Evolutionary conservation across 306 rosid species (phyloP), one percentile per base, ranked within the genome.

Genomic region (Prunus salicina): DNA sequence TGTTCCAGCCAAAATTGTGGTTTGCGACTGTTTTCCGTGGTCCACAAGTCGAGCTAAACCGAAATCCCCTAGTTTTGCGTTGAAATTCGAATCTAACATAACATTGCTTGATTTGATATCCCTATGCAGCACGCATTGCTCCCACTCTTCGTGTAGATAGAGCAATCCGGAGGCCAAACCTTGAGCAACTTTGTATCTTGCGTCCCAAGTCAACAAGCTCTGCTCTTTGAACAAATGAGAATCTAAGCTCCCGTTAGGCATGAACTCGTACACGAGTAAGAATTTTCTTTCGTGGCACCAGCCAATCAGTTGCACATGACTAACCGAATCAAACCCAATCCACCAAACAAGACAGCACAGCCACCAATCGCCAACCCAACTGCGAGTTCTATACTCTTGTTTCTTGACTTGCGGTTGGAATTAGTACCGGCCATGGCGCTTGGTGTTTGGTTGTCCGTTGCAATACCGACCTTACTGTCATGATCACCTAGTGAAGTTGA

Each of bases 81-180:
- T n/a, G n/a, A n/a, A n/a, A n/a, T n/a, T n/a, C n/a, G n/a, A 64
- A 15, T 76, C 82, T 70, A 85, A 45, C 84, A 82, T 65, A 19
- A 82, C 60, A 30, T 85, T 85, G 57, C 86, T 79, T 16, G 86
- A 70, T 53, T 80, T 77, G 6, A 82, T 86, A 74, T 82, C 81
- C n/a, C 77, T 76, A 5, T 85, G 84, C 4, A 85, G 55, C 43
- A 72, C 86, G 68, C 86, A 79, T n/a, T 12, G 53, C 5, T 20
- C 32, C 18, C 52, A 67, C 5, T 13, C 51, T 43, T 67, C n/a
- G 2, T 67, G 71, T 20, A 67, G 53, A 46, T 84, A 84, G 19
- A 67, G 3, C 71, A 84, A 46, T 6, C 76, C 88, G 0, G 57
- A 81, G 7, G 71, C 71, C 64, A 81, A 66, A 12, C 49, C 71